These are phyloP conservation scores for Cladosporium sp. DNA, from an alignment of 2,329 filamentous ascomycete species.

Conservation along the genomic window DNA sequence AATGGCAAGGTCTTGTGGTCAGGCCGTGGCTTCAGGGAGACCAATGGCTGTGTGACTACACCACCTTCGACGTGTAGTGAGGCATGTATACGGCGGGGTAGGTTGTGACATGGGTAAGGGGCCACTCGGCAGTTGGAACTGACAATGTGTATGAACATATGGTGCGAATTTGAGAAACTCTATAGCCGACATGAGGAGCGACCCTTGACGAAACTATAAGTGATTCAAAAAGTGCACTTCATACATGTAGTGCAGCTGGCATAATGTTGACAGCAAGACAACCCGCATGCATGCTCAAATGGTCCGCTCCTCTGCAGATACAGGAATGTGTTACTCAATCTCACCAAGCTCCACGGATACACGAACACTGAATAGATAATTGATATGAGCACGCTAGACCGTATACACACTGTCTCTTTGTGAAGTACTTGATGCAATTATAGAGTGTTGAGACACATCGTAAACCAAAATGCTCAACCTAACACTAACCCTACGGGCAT, in stretches of 20 bases:
- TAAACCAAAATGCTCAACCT: background rate
- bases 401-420: background rate
- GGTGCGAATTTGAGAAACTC: background rate
- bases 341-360: background rate
- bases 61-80: background rate
- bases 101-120: background rate
- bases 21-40: background rate
- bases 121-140: background rate
- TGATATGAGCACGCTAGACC: background rate
- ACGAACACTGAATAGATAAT: background rate
- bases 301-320: background rate
- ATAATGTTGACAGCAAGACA: background rate
- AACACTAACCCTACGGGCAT: background rate
- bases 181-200: background rate
- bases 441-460: background rate
- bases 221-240: no score
- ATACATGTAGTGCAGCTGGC: background rate
- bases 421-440: background rate
- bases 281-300: background rate
- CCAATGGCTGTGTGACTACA: background rate
- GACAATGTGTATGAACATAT: background rate
- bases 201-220: background rate
- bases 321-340: background rate
- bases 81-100: background rate
- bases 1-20: background rate